phyloP scores from a whole-genome alignment of 495 filamentous ascomycete species.

The Lepraria neglecta region DNA sequence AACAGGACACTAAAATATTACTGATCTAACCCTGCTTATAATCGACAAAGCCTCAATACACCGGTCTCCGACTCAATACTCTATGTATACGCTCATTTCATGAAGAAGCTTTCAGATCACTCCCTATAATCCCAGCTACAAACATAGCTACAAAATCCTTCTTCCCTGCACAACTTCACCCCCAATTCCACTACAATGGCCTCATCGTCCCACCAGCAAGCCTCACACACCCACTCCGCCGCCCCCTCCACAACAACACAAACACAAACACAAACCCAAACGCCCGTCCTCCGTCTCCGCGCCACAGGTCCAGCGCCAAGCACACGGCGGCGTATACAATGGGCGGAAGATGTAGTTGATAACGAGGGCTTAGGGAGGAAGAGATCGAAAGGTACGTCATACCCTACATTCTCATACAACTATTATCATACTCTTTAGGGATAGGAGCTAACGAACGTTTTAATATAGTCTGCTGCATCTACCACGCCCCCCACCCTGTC shows the following conservation, averaged over 20 bases:
- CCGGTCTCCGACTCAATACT: too few relatives aligned
- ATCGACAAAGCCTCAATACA: too few relatives aligned
- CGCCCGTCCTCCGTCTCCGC: slow-evolving; percentile 27
- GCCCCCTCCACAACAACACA: slow-evolving; percentile 1
- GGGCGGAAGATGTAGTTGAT: slow-evolving; percentile 90
- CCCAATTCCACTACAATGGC: background rate
- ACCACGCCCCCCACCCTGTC: slow-evolving; percentile 74
- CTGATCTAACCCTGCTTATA: too few relatives aligned
- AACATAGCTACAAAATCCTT: background rate
- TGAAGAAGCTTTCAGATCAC: background rate
- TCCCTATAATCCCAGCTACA: slow-evolving; percentile 1
- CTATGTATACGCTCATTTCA: background rate
- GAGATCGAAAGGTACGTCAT: slow-evolving; percentile 72
- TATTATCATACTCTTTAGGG: background rate
- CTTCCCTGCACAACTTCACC: background rate
- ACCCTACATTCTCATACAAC: background rate
- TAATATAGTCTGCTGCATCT: slow-evolving; percentile 87
- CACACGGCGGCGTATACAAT: slow-evolving; percentile 56
- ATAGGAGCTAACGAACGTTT: background rate
- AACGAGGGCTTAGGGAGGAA: slow-evolving; percentile 95
- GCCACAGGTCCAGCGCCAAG: slow-evolving; percentile 15
- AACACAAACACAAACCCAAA: slow-evolving; percentile 14
- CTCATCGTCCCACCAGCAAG: background rate
- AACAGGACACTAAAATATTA: too few relatives aligned
- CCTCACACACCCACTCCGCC: background rate